phyloP scores from a whole-genome alignment of 1,284 basidiomycete genomes.

The Ustilago cynodontis region DNA sequence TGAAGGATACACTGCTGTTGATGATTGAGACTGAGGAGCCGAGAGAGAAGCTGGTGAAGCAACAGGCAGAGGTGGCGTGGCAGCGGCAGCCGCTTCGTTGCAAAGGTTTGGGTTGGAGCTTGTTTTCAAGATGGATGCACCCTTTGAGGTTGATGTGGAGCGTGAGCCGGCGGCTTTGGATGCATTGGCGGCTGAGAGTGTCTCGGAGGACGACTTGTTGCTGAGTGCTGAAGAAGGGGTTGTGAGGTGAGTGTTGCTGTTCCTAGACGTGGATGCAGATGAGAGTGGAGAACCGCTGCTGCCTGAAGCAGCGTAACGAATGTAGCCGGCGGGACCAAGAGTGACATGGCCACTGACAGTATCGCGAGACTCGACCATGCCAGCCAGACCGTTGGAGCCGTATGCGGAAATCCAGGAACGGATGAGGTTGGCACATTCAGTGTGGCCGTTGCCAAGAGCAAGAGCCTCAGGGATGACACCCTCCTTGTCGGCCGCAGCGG shows the following conservation, averaged over 20 bases:
- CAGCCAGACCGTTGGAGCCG: conserved; percentile 54
- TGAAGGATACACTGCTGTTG: not conserved
- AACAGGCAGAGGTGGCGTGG: conserved; percentile 15
- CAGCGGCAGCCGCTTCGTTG: conserved; percentile 5
- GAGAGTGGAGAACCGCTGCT: conserved; percentile 25
- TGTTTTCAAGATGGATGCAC: conserved; percentile 30
- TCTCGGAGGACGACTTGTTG: conserved; percentile 19
- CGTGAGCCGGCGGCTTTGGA: conserved; percentile 6
- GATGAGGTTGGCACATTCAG: conserved; percentile 50
- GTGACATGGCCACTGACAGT: conserved; percentile 45
- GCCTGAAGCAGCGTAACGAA: conserved; percentile 42
- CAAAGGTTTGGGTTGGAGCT: conserved; percentile 58
- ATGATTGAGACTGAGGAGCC: conserved; percentile 5
- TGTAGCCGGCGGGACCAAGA: conserved; percentile 44
- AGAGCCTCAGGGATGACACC: conserved; percentile 59
- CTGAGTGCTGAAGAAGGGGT: conserved; percentile 9
- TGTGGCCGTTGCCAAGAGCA: conserved; percentile 53
- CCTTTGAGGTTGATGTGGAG: conserved; percentile 4
- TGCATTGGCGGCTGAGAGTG: conserved; percentile 15
- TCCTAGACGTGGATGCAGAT: no score
- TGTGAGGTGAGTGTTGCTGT: conserved; percentile 8
- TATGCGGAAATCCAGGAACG: conserved; percentile 56
- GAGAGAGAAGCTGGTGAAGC: conserved; percentile 34
- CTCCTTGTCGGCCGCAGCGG: conserved; percentile 56
- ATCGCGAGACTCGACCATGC: conserved; percentile 42